Evolutionary conservation across 768 basidiomycete genomes (phyloP).

Genomic region (Rhodotorula graminis): DNA sequence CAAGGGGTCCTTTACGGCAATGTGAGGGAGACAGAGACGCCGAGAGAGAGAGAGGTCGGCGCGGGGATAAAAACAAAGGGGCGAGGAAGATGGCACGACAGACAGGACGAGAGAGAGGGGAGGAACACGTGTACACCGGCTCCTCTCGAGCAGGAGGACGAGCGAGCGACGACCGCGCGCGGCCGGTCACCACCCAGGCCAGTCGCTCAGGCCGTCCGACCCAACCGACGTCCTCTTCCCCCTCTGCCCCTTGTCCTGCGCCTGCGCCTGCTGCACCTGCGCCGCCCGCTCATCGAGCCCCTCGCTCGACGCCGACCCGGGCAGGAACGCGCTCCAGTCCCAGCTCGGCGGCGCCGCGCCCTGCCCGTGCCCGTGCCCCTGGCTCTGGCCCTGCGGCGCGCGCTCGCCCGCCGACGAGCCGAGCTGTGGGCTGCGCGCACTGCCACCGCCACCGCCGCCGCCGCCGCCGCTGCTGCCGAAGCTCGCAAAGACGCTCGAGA

Average conservation of each 20-base stretch:
- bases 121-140: too few species aligned
- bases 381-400: background rate
- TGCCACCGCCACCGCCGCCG: too few species aligned
- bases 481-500: background rate
- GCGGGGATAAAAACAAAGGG: too few species aligned
- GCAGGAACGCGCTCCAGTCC: slow-evolving; percentile 35
- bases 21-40: too few species aligned
- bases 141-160: too few species aligned
- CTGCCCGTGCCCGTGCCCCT: too few species aligned
- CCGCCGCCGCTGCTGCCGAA: background rate
- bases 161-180: too few species aligned
- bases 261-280: background rate
- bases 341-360: slow-evolving; percentile 4
- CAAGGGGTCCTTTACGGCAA: too few species aligned
- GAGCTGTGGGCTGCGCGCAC: background rate
- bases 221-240: background rate
- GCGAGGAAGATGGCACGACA: too few species aligned
- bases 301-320: background rate
- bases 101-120: too few species aligned
- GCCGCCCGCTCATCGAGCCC: background rate
- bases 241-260: background rate
- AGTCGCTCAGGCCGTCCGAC: slow-evolving; percentile 2
- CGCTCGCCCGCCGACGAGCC: too few species aligned
- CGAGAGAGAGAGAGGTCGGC: background rate
- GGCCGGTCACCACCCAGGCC: background rate